Conservation (phyloP, 441 rosid genomes). For the Adansonia grandidieri region DNA sequence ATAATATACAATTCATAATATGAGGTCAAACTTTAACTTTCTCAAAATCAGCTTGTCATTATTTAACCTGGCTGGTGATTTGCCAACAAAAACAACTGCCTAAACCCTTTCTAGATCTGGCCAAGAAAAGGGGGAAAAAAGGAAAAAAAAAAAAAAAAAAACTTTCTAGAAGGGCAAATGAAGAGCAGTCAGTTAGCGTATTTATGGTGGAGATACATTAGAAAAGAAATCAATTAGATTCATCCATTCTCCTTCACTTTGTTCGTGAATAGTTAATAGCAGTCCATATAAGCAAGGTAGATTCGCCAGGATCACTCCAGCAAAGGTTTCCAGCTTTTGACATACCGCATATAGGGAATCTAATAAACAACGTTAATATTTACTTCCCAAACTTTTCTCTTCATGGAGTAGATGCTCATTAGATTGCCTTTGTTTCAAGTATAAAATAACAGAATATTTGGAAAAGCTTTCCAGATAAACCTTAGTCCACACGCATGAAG, state of each 20-base stretch:
- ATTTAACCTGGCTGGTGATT: constrained; percentile 4
- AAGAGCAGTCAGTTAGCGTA: not conserved
- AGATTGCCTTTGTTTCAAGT: constrained; percentile 6
- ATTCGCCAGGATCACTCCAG: not conserved
- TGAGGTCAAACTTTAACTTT: constrained; percentile 20
- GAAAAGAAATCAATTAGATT: constrained; percentile 11
- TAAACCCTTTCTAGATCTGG: not conserved
- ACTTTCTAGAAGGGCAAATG: not conserved
- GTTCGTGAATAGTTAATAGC: not conserved
- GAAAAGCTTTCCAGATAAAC: not conserved
- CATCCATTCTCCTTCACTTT: not conserved
- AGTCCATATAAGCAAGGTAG: not conserved
- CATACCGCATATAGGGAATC: not conserved
- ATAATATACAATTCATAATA: constrained; percentile 14
- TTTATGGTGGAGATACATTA: not conserved
- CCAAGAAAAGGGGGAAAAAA: too few species aligned
- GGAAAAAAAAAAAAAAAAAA: too few species aligned
- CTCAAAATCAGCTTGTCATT: not conserved
- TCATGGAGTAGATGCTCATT: not conserved
- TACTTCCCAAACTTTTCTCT: not conserved
- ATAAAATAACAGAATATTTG: not conserved
- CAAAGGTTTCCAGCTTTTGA: not conserved
- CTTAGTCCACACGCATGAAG: not conserved
- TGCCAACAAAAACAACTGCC: not conserved
- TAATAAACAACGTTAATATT: not conserved